Evolutionary conservation across 352 stramenopile species (phyloP).

Genomic region (Phytophthora idaei): DNA sequence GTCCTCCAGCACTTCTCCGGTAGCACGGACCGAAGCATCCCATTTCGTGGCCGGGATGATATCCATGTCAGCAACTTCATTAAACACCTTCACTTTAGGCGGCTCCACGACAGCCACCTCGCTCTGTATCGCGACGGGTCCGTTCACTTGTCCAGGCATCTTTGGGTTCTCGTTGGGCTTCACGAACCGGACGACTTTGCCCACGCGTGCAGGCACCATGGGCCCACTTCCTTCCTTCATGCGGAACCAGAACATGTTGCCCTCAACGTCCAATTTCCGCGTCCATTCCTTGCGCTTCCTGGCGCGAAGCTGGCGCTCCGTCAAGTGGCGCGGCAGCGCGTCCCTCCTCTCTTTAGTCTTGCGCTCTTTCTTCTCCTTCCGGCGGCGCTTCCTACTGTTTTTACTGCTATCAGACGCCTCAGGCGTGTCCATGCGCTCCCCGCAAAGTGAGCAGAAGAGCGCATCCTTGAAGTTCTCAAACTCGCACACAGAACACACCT

Average conservation of each 20-base stretch:
- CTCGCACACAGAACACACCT: slow-evolving; percentile 48
- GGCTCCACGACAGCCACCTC: slow-evolving; percentile 39
- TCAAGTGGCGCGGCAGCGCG: slow-evolving; percentile 25
- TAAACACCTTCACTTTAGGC: slow-evolving; percentile 38
- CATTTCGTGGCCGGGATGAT: slow-evolving; percentile 43
- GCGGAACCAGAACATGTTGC: slow-evolving; percentile 65
- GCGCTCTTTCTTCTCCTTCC: slow-evolving; percentile 18
- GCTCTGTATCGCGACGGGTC: slow-evolving; percentile 28
- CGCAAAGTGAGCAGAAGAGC: slow-evolving; percentile 54
- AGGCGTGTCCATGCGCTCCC: slow-evolving; percentile 35
- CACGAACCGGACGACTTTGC: slow-evolving; percentile 39
- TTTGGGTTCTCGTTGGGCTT: slow-evolving; percentile 34
- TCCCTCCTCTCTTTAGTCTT: not conserved
- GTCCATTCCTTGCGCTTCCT: slow-evolving; percentile 63
- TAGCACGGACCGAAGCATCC: slow-evolving; percentile 40
- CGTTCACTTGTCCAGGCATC: slow-evolving; percentile 36
- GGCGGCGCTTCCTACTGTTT: slow-evolving; percentile 21
- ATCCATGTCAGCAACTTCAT: slow-evolving; percentile 40
- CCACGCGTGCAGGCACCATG: slow-evolving; percentile 26
- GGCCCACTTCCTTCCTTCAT: slow-evolving; percentile 19
- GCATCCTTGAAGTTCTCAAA: slow-evolving; percentile 70
- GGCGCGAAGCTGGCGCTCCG: slow-evolving; percentile 41
- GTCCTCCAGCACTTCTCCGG: slow-evolving; percentile 39
- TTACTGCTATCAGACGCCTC: slow-evolving; percentile 4
- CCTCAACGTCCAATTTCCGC: slow-evolving; percentile 58